phyloP scores from a whole-genome alignment of 169 alveolate species.

The Neospora caninum region DNA sequence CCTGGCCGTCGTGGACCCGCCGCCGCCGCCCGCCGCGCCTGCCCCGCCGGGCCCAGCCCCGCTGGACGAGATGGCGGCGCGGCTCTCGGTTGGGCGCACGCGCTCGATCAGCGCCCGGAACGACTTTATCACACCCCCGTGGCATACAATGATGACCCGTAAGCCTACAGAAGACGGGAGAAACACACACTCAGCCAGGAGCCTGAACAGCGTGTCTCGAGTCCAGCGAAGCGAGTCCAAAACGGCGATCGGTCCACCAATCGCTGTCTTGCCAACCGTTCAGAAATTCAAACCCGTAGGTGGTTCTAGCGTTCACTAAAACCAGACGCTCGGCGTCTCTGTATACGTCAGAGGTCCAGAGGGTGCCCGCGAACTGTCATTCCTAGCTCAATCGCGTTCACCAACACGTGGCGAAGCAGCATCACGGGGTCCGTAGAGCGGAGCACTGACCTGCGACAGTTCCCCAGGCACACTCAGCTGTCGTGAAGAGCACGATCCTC shows the following conservation, averaged over 20 bases:
- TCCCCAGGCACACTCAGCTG: neutral
- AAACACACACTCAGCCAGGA: neutral
- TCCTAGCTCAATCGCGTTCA: too few species aligned
- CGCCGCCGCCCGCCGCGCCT: neutral
- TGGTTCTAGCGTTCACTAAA: too few species aligned
- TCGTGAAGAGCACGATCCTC: neutral
- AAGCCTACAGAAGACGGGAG: slow-evolving; percentile 64
- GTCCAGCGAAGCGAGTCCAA: neutral
- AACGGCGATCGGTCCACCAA: neutral
- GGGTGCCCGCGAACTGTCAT: too few species aligned
- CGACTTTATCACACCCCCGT: slow-evolving; percentile 79
- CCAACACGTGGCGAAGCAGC: too few species aligned
- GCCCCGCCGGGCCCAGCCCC: neutral
- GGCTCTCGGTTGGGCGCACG: slow-evolving; percentile 38
- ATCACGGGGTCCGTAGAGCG: neutral
- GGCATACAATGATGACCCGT: slow-evolving; percentile 77
- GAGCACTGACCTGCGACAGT: neutral
- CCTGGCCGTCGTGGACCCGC: neutral
- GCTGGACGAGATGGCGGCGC: neutral
- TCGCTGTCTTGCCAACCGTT: too few species aligned
- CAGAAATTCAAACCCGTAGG: too few species aligned
- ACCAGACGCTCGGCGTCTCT: too few species aligned
- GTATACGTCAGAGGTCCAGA: too few species aligned
- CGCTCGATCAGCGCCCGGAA: slow-evolving; percentile 75
- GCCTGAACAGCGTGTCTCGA: neutral